phyloP scores from a whole-genome alignment of 345 rosid species.

The Rhizophora mangle region DNA sequence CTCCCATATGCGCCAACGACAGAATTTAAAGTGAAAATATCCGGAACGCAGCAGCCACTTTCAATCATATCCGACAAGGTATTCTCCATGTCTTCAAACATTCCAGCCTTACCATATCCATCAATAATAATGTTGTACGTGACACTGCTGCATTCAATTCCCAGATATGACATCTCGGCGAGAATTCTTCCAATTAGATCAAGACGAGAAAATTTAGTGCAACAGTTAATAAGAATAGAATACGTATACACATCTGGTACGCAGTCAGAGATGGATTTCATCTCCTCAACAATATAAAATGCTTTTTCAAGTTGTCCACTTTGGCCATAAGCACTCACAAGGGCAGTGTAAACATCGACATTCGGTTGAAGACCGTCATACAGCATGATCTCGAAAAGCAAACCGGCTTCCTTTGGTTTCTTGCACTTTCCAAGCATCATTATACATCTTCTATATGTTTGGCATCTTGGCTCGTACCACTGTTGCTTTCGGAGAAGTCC shows the following conservation, averaged over 20 bases:
- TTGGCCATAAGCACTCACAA: conserved; percentile 63
- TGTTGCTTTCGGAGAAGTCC: conserved; percentile 70
- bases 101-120: conserved; percentile 71
- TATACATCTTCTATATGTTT: conserved; percentile 54
- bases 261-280: conserved; percentile 70
- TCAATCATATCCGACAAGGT: conserved; percentile 61
- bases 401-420: conserved; percentile 63
- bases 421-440: conserved; percentile 76
- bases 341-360: conserved; percentile 75
- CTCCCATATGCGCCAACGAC: conserved; percentile 67
- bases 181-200: conserved; percentile 49
- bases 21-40: conserved; percentile 68
- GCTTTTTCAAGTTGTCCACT: conserved; percentile 53
- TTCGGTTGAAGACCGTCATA: conserved; percentile 70
- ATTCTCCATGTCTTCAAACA: conserved; percentile 72
- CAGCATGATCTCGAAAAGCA: conserved; percentile 61
- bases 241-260: conserved; percentile 74
- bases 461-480: conserved; percentile 79
- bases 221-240: conserved; percentile 55
- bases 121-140: conserved; percentile 67
- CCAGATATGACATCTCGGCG: conserved; percentile 72
- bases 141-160: conserved; percentile 53
- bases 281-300: conserved; percentile 50
- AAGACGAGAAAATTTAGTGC: conserved; percentile 47
- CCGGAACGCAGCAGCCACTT: conserved; percentile 58